Conservation (phyloP, 306 rosid species). For the Lathyrus tuberosus region DNA sequence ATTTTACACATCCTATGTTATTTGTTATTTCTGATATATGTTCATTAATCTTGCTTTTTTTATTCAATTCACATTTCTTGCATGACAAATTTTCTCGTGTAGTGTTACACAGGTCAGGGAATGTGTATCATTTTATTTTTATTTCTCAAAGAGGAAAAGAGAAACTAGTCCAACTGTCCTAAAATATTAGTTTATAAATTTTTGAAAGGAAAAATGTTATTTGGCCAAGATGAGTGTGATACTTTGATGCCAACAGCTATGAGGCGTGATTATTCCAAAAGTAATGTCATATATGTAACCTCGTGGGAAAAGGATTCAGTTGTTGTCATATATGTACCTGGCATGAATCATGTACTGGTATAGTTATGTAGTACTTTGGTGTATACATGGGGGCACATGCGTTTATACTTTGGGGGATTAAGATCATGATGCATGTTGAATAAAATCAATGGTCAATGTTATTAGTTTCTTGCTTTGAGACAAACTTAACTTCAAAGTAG, state of each 20-base stretch:
- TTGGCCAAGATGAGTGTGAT: constrained; percentile 13
- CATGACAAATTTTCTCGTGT: neutral
- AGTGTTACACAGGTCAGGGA: neutral
- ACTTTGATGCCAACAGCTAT: neutral
- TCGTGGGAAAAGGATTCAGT: neutral
- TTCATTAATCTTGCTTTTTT: neutral
- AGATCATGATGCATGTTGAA: constrained; percentile 5
- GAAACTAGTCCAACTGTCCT: neutral
- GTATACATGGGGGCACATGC: neutral
- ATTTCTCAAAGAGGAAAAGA: neutral
- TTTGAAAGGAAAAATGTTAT: constrained; percentile 1
- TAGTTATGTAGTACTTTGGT: constrained; percentile 1
- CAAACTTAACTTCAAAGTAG: constrained; percentile 10
- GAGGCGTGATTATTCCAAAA: constrained; percentile 4
- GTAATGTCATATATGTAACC: constrained; percentile 2
- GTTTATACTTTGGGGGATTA: constrained; percentile 1
- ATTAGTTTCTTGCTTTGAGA: neutral
- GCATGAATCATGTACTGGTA: neutral
- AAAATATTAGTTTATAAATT: neutral
- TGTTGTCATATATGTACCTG: neutral
- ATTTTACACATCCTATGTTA: constrained; percentile 20
- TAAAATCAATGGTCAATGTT: neutral
- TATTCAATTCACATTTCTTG: neutral
- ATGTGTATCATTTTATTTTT: neutral
- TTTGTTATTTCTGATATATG: constrained; percentile 13